Evolutionary conservation across 2,329 filamentous ascomycete species (phyloP).

Genomic region (Diaporthe nobilis): DNA sequence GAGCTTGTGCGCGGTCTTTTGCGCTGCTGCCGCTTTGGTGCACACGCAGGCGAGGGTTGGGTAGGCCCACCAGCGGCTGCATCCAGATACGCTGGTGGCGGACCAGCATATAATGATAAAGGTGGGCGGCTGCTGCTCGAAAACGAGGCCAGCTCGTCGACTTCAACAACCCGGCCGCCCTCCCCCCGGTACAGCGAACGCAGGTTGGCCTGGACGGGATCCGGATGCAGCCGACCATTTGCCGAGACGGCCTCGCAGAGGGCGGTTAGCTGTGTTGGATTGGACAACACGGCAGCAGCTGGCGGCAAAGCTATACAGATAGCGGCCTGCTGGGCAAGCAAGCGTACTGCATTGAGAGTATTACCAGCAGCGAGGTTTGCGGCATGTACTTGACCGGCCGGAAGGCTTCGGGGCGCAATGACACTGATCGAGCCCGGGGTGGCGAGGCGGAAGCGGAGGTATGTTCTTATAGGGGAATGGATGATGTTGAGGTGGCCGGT

Average conservation of each 20-base stretch:
- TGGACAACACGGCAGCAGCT: neutral
- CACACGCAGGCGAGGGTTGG: neutral
- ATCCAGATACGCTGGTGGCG: neutral
- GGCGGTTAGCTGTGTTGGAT: neutral
- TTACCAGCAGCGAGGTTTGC: neutral
- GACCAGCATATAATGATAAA: neutral
- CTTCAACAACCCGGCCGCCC: neutral
- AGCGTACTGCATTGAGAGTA: neutral
- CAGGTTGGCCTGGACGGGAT: slow-evolving; percentile 13
- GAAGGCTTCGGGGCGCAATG: neutral
- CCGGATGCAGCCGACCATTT: neutral
- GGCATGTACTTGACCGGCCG: neutral
- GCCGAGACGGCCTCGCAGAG: neutral
- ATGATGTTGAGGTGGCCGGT: neutral
- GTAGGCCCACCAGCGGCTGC: neutral
- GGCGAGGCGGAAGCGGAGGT: neutral
- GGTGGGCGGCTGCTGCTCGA: neutral
- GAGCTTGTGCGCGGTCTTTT: neutral
- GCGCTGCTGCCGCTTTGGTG: neutral
- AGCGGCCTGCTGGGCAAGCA: neutral
- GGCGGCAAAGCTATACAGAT: neutral
- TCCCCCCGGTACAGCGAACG: slow-evolving; percentile 14
- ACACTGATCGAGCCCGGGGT: neutral
- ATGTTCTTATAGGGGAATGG: neutral
- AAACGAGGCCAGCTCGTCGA: neutral